Evolutionary conservation across 331 rosid species (phyloP).

Genomic region (Prunus yedoensis): DNA sequence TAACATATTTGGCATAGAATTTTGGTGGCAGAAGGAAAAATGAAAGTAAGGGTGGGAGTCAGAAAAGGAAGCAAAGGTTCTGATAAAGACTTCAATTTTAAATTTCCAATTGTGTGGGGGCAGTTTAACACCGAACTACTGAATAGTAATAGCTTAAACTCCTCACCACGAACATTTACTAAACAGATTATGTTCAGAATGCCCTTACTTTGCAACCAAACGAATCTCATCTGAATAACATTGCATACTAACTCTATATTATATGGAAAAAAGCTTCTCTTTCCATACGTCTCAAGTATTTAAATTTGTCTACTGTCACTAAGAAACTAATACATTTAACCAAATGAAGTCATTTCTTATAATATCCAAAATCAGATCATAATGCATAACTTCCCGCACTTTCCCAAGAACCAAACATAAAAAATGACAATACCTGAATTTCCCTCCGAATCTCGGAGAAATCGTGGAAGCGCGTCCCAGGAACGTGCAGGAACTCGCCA

Average conservation of each 20-base stretch:
- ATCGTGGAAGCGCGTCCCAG: constrained; percentile 68
- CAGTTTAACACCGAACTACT: not conserved
- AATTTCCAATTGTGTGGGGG: not conserved
- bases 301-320: not conserved
- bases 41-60: not conserved
- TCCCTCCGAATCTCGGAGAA: constrained; percentile 85
- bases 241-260: not conserved
- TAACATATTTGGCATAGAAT: not conserved
- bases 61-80: not conserved
- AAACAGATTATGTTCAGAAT: not conserved
- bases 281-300: not conserved
- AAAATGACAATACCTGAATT: constrained; percentile 57
- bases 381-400: not conserved
- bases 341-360: not conserved
- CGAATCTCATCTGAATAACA: not conserved
- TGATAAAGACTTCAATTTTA: not conserved
- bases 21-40: not conserved
- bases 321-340: not conserved
- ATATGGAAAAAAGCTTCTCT: not conserved
- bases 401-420: not conserved
- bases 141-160: not conserved
- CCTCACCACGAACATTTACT: not conserved
- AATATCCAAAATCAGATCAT: not conserved
- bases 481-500: constrained; percentile 93
- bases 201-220: not conserved